A percentile compares a stretch with the other conserved stretches of the same genome.
Evolutionary conservation across 2,329 filamentous ascomycete genomes (phyloP).

Genomic region (Achaetomium macrosporum): DNA sequence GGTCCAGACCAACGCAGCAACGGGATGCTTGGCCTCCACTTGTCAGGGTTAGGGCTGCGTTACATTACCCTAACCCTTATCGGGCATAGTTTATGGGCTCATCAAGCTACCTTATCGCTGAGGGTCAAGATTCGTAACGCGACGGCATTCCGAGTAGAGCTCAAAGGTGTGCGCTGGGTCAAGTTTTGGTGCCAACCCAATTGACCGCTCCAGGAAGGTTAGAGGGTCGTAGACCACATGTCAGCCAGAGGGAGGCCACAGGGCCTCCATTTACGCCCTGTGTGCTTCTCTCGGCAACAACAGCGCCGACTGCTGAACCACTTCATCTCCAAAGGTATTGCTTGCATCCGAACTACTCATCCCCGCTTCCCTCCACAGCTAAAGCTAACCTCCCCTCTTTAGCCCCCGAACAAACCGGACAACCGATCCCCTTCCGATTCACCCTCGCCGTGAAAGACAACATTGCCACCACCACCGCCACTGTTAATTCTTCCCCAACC

Average conservation of each 20-base stretch:
- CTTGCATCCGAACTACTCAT: background rate
- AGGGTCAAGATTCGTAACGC: background rate
- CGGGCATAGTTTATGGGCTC: too few species aligned
- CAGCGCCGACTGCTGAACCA: conserved; percentile 25
- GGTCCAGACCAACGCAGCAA: background rate
- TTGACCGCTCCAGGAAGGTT: background rate
- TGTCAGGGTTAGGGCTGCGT: too few species aligned
- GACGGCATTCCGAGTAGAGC: background rate
- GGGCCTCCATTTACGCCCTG: conserved; percentile 20
- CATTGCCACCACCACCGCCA: conserved; percentile 66
- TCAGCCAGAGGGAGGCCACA: conserved; percentile 16
- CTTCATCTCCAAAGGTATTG: conserved; percentile 22
- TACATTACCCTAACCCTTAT: too few species aligned
- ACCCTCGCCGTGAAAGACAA: conserved; percentile 69
- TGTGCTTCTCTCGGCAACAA: conserved; percentile 2
- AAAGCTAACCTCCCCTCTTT: background rate
- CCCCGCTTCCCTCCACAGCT: background rate
- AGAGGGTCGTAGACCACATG: conserved; percentile 7
- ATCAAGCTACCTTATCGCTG: background rate
- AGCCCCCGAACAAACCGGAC: conserved; percentile 2
- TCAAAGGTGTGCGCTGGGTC: too few species aligned
- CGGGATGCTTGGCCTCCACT: too few species aligned
- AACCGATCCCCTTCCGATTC: conserved; percentile 25
- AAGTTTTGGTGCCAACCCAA: background rate
- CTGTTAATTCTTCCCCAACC: conserved; percentile 60